Base-by-base conservation (phyloP, 805 yeast species). In the Yamadazyma scolyti region DNA sequence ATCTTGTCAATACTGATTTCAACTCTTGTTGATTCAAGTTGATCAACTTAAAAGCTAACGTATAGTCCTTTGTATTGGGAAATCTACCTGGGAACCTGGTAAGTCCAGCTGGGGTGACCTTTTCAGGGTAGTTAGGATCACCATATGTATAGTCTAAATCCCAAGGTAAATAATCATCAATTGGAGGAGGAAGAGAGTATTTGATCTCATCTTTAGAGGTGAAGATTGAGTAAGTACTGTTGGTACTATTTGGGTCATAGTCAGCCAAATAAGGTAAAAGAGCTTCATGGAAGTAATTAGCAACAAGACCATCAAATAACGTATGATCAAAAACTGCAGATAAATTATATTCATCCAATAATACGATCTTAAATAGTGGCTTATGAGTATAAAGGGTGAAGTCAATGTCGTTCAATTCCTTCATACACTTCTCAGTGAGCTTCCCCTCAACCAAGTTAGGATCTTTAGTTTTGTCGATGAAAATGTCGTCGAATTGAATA, bases 281-380 rank as follows among this genome's bases (percentile, higher is more conserved):
- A 4, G 52, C 44, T 37, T 63, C 63, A 30, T 62, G 68, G 41
- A 63, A 56, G 27, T 43, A 43, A 18, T 42, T 45, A 0, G 57
- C 68, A 7, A 52, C 63, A 5, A 61, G 43, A 1, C 69, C 70
- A 37, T 64, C 70, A n/a, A 54, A 54, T 9, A 61, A 47, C 5
- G 67, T 54, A 39, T 64, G 71, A 30, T 64, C 71, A 15, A 58
- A 52, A 0, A 48, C 46, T 3, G 33, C 56, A 4, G 53, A 47
- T 14, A 63, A 31, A 18, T 49, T 39, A 15, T 34, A 34, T 2
- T 40, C 30, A 1, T 56, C 61, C 2, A 48, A 30, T 7, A 61
- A 23, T 12, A 56, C 20, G 20, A 61, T 20, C 27, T 49, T 52
- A 41, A 64, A 51, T 13, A 59, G 43, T 5, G 65, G 65, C 24